Evolutionary conservation across 305 asterid species (phyloP), one percentile per base, ranked within the genome.

Genomic region (Fraxinus latifolia): DNA sequence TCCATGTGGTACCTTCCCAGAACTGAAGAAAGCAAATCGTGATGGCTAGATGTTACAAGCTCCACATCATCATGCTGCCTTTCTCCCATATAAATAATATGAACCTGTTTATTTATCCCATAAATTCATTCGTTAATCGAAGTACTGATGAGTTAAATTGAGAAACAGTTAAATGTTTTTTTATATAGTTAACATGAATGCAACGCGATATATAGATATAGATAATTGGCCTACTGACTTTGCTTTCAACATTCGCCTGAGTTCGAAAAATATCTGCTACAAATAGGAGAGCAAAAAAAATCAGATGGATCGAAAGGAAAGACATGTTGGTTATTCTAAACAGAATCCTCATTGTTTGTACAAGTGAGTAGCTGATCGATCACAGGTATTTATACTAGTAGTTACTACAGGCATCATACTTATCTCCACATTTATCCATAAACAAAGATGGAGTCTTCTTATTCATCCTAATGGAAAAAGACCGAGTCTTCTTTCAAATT

Each of bases 11-110:
- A 87, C 93, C 89, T 87, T 80, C 90, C 88, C 27, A 87, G 86
- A 12, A 86, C 86, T 3, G 82, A 75, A 50, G 85, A 19, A 29
- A 90, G 86, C 86, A 86, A 80, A 34, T 90, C 84, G n/a, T 88
- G 84, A 76, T 88, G 91, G 36, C 79, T 33, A 15, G 87, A 80
- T 60, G 85, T 84, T 47, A 34, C 23, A 19, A 29, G 85, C 39
- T 83, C 78, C 0, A 42, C 77, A 62, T 86, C 83, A n/a, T 83
- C 81, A 29, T 86, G 83, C 21, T 36, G 79, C 82, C 81, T 86
- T 34, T 83, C 85, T 79, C 91, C 91, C 86, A 86, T 80, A 44
- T 82, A 88, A 33, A 87, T 87, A 42, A 88, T 80, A 15, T 87
- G 67, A 53, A 83, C 88, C 83, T 71, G 77, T 19, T 44, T 39